A percentile compares a stretch with the other conserved stretches of the same genome.
Conservation (phyloP, 192 early-diverging fungal genomes). For the Haplosporangium gracile region DNA sequence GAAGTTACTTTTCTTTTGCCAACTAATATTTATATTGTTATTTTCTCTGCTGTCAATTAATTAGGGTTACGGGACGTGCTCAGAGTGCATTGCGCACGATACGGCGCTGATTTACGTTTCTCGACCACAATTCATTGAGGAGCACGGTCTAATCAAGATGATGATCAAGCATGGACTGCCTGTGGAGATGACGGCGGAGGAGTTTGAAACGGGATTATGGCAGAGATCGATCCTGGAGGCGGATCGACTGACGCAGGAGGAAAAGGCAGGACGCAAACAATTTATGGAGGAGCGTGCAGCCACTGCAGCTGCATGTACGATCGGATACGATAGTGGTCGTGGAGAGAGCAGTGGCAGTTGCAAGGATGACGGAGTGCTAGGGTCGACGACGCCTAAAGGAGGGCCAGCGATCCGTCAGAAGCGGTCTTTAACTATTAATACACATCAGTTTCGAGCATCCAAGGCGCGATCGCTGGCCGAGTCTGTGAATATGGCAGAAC, state of each 20-base stretch:
- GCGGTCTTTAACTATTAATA: neutral
- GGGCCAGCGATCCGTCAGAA: neutral
- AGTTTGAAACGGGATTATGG: conserved; percentile 70
- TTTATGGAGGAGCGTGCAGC: conserved; percentile 6
- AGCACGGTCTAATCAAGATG: conserved; percentile 64
- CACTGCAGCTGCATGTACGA: neutral
- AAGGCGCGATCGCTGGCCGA: conserved; percentile 38
- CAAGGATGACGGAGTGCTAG: neutral
- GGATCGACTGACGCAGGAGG: conserved; percentile 37
- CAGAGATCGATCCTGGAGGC: conserved; percentile 62
- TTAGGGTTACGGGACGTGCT: conserved; percentile 74
- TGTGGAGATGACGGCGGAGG: conserved; percentile 65
- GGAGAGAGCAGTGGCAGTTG: no score
- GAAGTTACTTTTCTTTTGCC: neutral
- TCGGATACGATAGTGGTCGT: neutral
- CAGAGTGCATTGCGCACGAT: conserved; percentile 70
- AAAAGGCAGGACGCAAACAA: conserved; percentile 22
- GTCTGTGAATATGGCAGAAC: conserved; percentile 47
- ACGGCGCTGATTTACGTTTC: conserved; percentile 72
- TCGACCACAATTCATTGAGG: conserved; percentile 72
- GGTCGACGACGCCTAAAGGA: neutral
- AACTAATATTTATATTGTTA: neutral
- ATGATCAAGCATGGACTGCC: conserved; percentile 69
- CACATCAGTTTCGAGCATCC: neutral
- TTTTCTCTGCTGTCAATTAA: neutral